phyloP scores from a whole-genome alignment of 140 eudicot species.

The Oenanthe javanica region DNA sequence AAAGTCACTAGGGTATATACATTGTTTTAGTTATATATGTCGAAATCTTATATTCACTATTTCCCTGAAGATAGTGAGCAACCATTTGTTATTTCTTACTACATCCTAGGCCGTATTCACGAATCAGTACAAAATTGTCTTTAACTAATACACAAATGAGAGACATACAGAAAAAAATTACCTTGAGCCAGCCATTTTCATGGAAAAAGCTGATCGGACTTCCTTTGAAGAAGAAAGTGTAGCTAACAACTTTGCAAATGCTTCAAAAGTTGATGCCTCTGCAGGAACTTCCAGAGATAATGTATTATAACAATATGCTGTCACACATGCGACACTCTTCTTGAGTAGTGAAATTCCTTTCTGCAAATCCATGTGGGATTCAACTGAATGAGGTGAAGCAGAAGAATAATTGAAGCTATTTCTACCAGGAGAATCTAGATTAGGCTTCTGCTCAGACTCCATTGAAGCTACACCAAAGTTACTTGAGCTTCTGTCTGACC shows the following conservation, averaged over 20 bases:
- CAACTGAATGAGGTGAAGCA: constrained; percentile 80
- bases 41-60: not conserved
- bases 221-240: constrained; percentile 95
- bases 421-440: constrained; percentile 63
- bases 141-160: not conserved
- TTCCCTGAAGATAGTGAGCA: not conserved
- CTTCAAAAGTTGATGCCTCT: constrained; percentile 90
- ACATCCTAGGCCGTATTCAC: not conserved
- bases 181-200: constrained; percentile 78
- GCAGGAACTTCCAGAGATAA: constrained; percentile 74
- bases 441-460: constrained; percentile 77
- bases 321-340: constrained; percentile 91
- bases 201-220: constrained; percentile 61
- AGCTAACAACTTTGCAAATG: constrained; percentile 75
- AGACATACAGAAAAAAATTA: constrained; percentile 14
- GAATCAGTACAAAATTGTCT: not conserved
- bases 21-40: not conserved
- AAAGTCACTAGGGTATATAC: not conserved
- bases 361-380: constrained; percentile 89
- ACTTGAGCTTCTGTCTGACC: constrained; percentile 54
- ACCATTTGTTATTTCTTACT: not conserved
- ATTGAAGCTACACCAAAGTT: constrained; percentile 81
- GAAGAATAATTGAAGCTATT: constrained; percentile 66
- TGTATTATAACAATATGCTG: constrained; percentile 88
- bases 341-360: constrained; percentile 94